Conservation (phyloP, 306 rosid genomes). For the Leucaena leucocephala region DNA sequence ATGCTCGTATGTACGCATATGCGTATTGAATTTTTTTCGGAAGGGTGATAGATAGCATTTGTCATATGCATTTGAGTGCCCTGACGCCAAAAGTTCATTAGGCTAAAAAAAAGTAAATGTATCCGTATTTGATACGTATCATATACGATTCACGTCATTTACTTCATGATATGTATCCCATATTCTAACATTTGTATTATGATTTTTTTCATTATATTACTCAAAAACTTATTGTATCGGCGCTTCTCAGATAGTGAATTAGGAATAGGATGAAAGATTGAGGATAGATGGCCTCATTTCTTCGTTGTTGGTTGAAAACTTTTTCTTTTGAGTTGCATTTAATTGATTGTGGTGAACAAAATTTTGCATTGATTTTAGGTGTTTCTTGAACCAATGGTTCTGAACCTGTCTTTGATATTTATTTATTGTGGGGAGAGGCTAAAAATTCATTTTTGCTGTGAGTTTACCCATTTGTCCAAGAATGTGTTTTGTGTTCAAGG, state of each 20-base stretch:
- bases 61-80: neutral
- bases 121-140: too few species aligned
- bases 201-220: too few species aligned
- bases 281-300: neutral
- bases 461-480: neutral
- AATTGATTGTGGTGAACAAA: neutral
- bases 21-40: neutral
- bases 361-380: neutral
- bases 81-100: slow-evolving; percentile 2
- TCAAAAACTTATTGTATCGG: too few species aligned
- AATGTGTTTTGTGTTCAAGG: neutral
- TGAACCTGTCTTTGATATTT: neutral
- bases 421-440: neutral
- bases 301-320: neutral
- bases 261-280: neutral
- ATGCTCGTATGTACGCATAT: neutral
- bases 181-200: too few species aligned
- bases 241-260: neutral
- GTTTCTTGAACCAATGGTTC: neutral
- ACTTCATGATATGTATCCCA: too few species aligned
- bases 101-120: neutral
- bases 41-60: neutral
- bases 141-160: too few species aligned
- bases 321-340: neutral
- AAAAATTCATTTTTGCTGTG: neutral